phyloP scores from a whole-genome alignment of 805 yeast genomes.

The Kazachstania taianensis region DNA sequence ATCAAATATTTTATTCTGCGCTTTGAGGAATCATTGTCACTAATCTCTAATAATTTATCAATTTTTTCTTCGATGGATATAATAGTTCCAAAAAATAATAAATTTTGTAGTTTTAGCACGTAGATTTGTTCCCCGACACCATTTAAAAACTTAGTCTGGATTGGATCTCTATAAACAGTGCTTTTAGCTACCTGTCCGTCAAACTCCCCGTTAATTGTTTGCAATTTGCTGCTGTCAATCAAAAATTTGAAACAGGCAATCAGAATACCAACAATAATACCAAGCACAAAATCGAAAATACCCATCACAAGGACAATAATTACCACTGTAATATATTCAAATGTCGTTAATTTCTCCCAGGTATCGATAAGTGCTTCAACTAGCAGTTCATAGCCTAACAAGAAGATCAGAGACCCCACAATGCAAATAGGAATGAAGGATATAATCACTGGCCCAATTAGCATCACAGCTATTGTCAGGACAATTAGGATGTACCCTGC shows the following conservation, averaged over 20 bases:
- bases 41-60: slow-evolving; percentile 52
- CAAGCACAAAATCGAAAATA: slow-evolving; percentile 86
- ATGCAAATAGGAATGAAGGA: slow-evolving; percentile 93
- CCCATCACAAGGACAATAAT: slow-evolving; percentile 94
- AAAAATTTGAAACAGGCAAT: slow-evolving; percentile 92
- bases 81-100: slow-evolving; percentile 89
- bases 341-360: slow-evolving; percentile 55
- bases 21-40: slow-evolving; percentile 26
- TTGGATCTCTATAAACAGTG: slow-evolving; percentile 83
- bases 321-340: slow-evolving; percentile 77
- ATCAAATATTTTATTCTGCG: slow-evolving; percentile 72
- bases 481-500: slow-evolving; percentile 85
- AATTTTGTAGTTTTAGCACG: slow-evolving; percentile 77
- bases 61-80: slow-evolving; percentile 79
- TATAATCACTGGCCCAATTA: slow-evolving; percentile 84
- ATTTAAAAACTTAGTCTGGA: slow-evolving; percentile 73
- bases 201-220: slow-evolving; percentile 71
- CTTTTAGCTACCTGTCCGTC: slow-evolving; percentile 86
- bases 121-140: slow-evolving; percentile 88
- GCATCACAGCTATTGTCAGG: slow-evolving; percentile 73
- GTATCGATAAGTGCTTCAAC: slow-evolving; percentile 85
- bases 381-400: slow-evolving; percentile 82
- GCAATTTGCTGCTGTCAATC: slow-evolving; percentile 78
- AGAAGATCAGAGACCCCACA: slow-evolving; percentile 84
- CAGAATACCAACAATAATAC: slow-evolving; percentile 81